A percentile compares a stretch with the other conserved stretches of the same genome.
phyloP scores from a whole-genome alignment of 805 yeast species.

The Danielia reshetovae region DNA sequence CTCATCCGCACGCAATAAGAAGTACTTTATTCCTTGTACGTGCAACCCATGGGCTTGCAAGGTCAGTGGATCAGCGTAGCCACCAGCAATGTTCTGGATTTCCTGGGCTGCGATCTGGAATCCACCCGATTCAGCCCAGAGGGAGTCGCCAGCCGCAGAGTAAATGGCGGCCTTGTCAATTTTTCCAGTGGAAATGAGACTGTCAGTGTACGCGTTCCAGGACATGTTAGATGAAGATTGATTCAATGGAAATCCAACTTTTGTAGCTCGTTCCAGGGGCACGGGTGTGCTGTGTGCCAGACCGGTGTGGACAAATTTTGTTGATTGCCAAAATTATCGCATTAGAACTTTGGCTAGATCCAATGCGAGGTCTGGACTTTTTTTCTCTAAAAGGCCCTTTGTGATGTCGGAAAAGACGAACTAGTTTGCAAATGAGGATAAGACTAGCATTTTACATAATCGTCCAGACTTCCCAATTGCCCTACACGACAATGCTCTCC shows the following conservation, averaged over 20 bases:
- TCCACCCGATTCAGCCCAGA: constrained; percentile 84
- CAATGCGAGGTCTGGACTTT: no score
- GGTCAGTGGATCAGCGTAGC: constrained; percentile 73
- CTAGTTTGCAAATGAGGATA: no score
- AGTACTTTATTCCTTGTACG: constrained; percentile 80
- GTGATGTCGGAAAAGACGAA: no score
- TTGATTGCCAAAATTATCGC: not conserved
- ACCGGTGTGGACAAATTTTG: not conserved
- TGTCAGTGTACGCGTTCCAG: constrained; percentile 86
- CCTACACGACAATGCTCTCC: constrained; percentile 4
- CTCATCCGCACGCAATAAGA: constrained; percentile 83
- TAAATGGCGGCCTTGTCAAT: constrained; percentile 90
- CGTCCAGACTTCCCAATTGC: not conserved
- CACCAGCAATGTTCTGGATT: constrained; percentile 67
- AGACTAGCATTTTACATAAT: not conserved
- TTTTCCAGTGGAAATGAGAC: constrained; percentile 77
- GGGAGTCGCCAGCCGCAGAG: constrained; percentile 90
- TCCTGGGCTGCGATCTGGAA: constrained; percentile 66
- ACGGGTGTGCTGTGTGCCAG: constrained; percentile 4
- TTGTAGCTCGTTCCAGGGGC: constrained; percentile 1
- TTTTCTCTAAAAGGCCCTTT: no score
- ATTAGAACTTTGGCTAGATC: no score
- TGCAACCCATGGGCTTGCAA: constrained; percentile 87
- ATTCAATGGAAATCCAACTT: not conserved
- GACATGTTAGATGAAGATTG: constrained; percentile 14